Percentiles rank a stretch among this genome's conserved stretches.
phyloP scores from a whole-genome alignment of 2,329 filamentous ascomycete species.

The Chaetomium strumarium region DNA sequence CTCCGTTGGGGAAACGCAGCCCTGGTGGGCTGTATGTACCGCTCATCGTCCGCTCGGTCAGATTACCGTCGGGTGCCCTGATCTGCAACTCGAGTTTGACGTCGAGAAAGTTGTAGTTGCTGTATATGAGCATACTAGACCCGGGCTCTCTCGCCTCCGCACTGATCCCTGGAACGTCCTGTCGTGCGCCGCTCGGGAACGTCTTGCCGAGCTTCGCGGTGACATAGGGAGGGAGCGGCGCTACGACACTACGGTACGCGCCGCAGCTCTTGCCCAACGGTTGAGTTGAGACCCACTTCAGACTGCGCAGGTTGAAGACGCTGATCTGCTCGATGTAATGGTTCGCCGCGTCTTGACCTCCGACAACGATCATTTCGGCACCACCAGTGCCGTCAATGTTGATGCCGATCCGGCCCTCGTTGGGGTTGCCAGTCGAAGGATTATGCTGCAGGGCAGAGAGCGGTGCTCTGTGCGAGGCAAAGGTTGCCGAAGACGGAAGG shows the following conservation, averaged over 20 bases:
- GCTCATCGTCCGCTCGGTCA: slow-evolving; percentile 85
- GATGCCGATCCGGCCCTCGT: slow-evolving; percentile 82
- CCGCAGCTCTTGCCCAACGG: slow-evolving; percentile 87
- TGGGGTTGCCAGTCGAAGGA: slow-evolving; percentile 71
- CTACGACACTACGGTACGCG: slow-evolving; percentile 91
- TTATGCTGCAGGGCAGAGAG: slow-evolving; percentile 87
- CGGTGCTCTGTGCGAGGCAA: slow-evolving; percentile 77
- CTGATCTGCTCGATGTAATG: slow-evolving; percentile 99
- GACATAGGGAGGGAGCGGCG: slow-evolving; percentile 65
- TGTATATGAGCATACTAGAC: slow-evolving; percentile 90
- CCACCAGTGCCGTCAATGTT: slow-evolving; percentile 86
- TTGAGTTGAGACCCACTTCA: slow-evolving; percentile 93
- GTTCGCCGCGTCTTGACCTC: slow-evolving; percentile 94
- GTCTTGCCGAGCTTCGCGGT: slow-evolving; percentile 61
- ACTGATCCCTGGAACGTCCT: slow-evolving; percentile 43
- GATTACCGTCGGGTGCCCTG: slow-evolving; percentile 71
- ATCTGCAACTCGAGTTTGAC: slow-evolving; percentile 94
- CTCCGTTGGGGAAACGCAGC: slow-evolving; percentile 90
- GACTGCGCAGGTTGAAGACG: slow-evolving; percentile 89
- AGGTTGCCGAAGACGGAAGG: slow-evolving; percentile 78
- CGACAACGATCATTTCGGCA: slow-evolving; percentile 94
- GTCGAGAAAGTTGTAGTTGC: slow-evolving; percentile 97
- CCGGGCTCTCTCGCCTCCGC: slow-evolving; percentile 52
- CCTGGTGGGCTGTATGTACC: slow-evolving; percentile 83
- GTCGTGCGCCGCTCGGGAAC: slow-evolving; percentile 35